Evolutionary conservation across 257 asterid species (phyloP).

Genomic region (Asclepias syriaca): DNA sequence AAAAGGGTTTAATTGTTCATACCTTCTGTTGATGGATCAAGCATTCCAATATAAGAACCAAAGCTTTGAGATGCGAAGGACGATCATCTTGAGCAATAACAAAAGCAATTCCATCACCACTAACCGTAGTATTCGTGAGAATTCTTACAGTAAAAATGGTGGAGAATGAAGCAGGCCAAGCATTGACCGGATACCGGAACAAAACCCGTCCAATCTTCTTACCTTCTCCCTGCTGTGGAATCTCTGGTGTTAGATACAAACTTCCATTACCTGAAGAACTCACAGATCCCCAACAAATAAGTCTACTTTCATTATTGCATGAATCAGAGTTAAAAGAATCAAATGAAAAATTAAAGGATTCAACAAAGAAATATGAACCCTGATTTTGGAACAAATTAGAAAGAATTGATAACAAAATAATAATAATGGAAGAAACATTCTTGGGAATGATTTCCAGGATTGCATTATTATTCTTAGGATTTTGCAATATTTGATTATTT

Average conservation of each 20-base stretch:
- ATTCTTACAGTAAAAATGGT: constrained; percentile 46
- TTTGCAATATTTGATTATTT: neutral
- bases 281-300: constrained; percentile 60
- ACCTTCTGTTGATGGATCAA: constrained; percentile 66
- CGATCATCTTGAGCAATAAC: constrained; percentile 44
- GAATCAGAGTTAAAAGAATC: constrained; percentile 40
- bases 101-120: constrained; percentile 68
- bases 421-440: constrained; percentile 23
- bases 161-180: constrained; percentile 61
- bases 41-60: constrained; percentile 58
- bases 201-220: constrained; percentile 42
- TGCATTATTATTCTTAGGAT: neutral
- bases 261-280: constrained; percentile 32
- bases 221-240: constrained; percentile 8
- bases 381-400: constrained; percentile 32
- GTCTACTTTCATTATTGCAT: constrained; percentile 26
- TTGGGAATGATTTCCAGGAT: constrained; percentile 5
- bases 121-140: constrained; percentile 32
- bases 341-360: constrained; percentile 48
- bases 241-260: constrained; percentile 38
- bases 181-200: constrained; percentile 36
- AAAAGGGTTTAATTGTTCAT: constrained; percentile 3
- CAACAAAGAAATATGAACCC: constrained; percentile 18
- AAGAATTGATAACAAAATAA: constrained; percentile 1
- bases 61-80: constrained; percentile 54